Conservation (phyloP, 2,329 filamentous ascomycete genomes). For the Bipolaris victoriae region DNA sequence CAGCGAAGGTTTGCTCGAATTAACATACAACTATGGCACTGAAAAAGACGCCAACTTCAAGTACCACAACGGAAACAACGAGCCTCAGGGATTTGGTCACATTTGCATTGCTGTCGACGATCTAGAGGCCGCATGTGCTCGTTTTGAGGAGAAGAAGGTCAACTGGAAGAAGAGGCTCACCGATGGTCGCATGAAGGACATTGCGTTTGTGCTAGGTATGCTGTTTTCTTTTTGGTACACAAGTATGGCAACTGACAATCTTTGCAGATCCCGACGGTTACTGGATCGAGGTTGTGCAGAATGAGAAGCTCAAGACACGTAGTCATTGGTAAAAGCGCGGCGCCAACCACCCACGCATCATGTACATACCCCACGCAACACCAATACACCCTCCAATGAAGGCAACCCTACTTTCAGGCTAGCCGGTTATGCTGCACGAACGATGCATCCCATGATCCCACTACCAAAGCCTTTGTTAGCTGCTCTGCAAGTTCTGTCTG, state of each 20-base stretch:
- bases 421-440: constrained; percentile 9
- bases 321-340: constrained; percentile 45
- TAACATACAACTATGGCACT: constrained; percentile 84
- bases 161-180: constrained; percentile 96
- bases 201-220: constrained; percentile 81
- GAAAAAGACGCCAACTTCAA: constrained; percentile 84
- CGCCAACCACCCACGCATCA: constrained; percentile 14
- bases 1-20: constrained; percentile 83
- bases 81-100: constrained; percentile 94
- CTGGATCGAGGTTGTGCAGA: constrained; percentile 81
- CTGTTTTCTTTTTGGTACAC: neutral
- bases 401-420: constrained; percentile 11
- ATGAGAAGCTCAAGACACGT: constrained; percentile 66
- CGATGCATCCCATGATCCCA: constrained; percentile 8
- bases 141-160: constrained; percentile 81
- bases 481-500: neutral
- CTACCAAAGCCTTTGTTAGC: neutral
- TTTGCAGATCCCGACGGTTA: constrained; percentile 74
- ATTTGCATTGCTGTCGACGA: constrained; percentile 89
- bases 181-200: constrained; percentile 88
- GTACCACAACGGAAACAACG: constrained; percentile 90
- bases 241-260: constrained; percentile 18
- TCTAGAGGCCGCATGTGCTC: constrained; percentile 82
- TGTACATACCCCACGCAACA: constrained; percentile 22
- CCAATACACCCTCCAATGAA: constrained; percentile 21